These are phyloP conservation scores for Candida orba DNA, from an alignment of 805 yeast species.

Conservation along the genomic window DNA sequence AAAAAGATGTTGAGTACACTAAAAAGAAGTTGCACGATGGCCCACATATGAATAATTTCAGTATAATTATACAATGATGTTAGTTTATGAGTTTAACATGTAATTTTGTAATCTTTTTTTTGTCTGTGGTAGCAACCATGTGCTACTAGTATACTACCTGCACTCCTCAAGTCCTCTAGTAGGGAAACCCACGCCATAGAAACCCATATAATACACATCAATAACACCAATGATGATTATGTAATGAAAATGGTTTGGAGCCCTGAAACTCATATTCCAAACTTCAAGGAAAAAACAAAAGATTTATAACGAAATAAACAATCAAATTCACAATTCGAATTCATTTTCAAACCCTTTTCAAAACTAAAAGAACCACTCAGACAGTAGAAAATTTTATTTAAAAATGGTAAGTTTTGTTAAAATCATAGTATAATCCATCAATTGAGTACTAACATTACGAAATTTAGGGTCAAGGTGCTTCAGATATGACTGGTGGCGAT, in stretches of 20 bases:
- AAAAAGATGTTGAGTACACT: slow-evolving; percentile 4
- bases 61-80: slow-evolving; percentile 32
- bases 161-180: not conserved
- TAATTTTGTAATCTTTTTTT: no score
- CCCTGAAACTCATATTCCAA: not conserved
- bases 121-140: no score
- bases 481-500: slow-evolving; percentile 42
- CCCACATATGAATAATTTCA: slow-evolving; percentile 60
- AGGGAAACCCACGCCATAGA: no score
- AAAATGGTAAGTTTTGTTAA: not conserved
- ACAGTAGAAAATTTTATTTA: not conserved
- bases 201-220: no score
- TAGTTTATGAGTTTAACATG: no score
- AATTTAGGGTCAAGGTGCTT: slow-evolving; percentile 46
- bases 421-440: not conserved
- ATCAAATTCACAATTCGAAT: not conserved
- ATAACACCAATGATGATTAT: no score
- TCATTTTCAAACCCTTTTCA: not conserved
- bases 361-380: not conserved
- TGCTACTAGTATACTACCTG: no score
- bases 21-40: slow-evolving; percentile 55
- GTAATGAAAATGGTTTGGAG: not conserved
- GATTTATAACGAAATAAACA: not conserved
- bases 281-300: not conserved
- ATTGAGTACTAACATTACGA: slow-evolving; percentile 1